Conservation (phyloP, 257 asterid genomes). For the Craterostigma plantagineum region DNA sequence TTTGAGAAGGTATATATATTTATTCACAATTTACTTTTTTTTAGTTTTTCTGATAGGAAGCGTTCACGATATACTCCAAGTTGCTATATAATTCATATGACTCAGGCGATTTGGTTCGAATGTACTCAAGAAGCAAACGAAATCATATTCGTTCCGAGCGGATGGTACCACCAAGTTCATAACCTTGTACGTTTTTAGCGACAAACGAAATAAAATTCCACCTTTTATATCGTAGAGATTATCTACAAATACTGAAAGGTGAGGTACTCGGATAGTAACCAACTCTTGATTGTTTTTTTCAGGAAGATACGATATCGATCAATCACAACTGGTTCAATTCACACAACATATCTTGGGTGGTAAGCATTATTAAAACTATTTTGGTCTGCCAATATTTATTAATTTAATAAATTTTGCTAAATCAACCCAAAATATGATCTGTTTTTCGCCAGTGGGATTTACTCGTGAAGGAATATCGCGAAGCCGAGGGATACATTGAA, state of each 20-base stretch:
- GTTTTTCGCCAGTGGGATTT: conserved; percentile 62
- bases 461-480: conserved; percentile 71
- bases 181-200: conserved; percentile 41
- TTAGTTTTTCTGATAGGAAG: conserved; percentile 1
- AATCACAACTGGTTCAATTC: conserved; percentile 97
- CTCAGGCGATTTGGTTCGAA: conserved; percentile 76
- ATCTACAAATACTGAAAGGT: too few relatives aligned
- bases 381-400: too few relatives aligned
- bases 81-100: conserved; percentile 1
- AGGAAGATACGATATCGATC: conserved; percentile 90
- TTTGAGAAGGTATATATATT: conserved; percentile 60
- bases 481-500: conserved; percentile 68
- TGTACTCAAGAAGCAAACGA: conserved; percentile 73
- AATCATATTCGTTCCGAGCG: conserved; percentile 91
- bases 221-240: too few relatives aligned
- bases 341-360: conserved; percentile 71
- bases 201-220: too few relatives aligned
- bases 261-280: too few relatives aligned
- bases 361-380: conserved; percentile 19
- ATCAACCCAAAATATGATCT: too few relatives aligned
- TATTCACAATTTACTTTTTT: conserved; percentile 1
- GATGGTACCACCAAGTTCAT: conserved; percentile 98
- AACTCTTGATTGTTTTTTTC: conserved; percentile 16
- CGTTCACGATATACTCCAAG: not conserved
- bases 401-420: too few relatives aligned